These are phyloP conservation scores for Areca catechu DNA, from an alignment of 176 grass and related monocot genomes.

Conservation along the genomic window DNA sequence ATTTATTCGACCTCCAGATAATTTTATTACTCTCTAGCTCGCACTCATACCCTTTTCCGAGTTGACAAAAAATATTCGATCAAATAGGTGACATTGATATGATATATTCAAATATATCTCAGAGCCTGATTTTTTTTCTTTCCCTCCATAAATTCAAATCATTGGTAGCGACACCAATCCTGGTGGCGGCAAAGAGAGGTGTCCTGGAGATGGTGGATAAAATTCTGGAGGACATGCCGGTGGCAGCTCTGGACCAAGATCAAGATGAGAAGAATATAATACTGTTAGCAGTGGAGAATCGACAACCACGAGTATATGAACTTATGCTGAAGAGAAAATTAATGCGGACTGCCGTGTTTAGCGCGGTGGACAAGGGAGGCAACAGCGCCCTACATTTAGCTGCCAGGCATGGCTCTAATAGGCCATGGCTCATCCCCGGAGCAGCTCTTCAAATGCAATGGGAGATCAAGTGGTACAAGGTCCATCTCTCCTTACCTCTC, in stretches of 20 bases:
- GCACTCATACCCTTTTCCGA: too few species aligned
- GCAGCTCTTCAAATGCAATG: slow-evolving; percentile 25
- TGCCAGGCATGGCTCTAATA: slow-evolving; percentile 1
- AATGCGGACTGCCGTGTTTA: too few species aligned
- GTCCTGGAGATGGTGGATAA: slow-evolving; percentile 12
- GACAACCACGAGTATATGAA: neutral
- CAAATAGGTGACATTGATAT: too few species aligned
- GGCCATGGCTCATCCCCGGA: slow-evolving; percentile 13
- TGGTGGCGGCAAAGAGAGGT: slow-evolving; percentile 24
- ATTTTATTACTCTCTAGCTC: too few species aligned
- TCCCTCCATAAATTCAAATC: too few species aligned
- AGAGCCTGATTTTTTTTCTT: too few species aligned
- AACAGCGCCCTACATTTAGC: slow-evolving; percentile 18
- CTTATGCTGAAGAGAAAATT: neutral
- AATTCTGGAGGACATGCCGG: slow-evolving; percentile 1
- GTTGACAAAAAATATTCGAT: too few species aligned
- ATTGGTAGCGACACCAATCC: slow-evolving; percentile 4
- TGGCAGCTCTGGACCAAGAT: slow-evolving; percentile 7
- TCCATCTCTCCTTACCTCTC: neutral
- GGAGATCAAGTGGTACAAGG: slow-evolving; percentile 30
- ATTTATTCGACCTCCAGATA: too few species aligned
- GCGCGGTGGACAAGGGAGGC: slow-evolving; percentile 6
- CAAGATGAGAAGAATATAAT: slow-evolving; percentile 18
- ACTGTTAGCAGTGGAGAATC: slow-evolving; percentile 10
- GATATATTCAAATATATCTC: too few species aligned